A percentile compares a stretch with the other conserved stretches of the same genome.
Conservation (phyloP, 2,329 filamentous ascomycete species). For the Trichoderma guizhouense region DNA sequence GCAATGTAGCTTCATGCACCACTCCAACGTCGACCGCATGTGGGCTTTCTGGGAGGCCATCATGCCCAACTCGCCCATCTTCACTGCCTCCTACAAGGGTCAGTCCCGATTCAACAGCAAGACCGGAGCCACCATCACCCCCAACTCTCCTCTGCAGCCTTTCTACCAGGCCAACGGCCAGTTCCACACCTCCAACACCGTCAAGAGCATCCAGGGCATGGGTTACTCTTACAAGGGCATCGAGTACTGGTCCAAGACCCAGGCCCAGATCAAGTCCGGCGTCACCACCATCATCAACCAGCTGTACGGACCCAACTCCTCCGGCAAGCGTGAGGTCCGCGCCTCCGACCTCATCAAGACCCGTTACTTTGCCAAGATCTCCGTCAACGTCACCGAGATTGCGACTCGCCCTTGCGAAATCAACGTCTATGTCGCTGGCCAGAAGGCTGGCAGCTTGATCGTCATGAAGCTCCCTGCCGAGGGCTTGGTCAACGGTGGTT, state of each 20-base stretch:
- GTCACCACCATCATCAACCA: constrained; percentile 34
- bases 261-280: constrained; percentile 30
- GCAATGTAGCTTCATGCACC: constrained; percentile 31
- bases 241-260: constrained; percentile 34
- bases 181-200: constrained; percentile 42
- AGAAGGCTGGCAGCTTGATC: constrained; percentile 33
- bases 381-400: constrained; percentile 35
- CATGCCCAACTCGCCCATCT: constrained; percentile 34
- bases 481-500: constrained; percentile 32
- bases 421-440: constrained; percentile 33
- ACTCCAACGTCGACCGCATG: constrained; percentile 61
- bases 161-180: constrained; percentile 42
- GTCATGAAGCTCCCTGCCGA: constrained; percentile 36
- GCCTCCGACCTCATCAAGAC: constrained; percentile 20
- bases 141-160: constrained; percentile 47
- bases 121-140: constrained; percentile 38
- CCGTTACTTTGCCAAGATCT: constrained; percentile 36
- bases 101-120: constrained; percentile 40
- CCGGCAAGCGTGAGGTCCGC: not conserved
- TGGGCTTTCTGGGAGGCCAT: constrained; percentile 56
- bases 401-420: constrained; percentile 33
- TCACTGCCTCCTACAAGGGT: constrained; percentile 35
- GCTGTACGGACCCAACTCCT: constrained; percentile 26
- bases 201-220: constrained; percentile 32
- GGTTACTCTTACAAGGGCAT: constrained; percentile 42